These are phyloP conservation scores for Xerocomus minutiporus DNA, from an alignment of 1,284 basidiomycete genomes.

Conservation along the genomic window DNA sequence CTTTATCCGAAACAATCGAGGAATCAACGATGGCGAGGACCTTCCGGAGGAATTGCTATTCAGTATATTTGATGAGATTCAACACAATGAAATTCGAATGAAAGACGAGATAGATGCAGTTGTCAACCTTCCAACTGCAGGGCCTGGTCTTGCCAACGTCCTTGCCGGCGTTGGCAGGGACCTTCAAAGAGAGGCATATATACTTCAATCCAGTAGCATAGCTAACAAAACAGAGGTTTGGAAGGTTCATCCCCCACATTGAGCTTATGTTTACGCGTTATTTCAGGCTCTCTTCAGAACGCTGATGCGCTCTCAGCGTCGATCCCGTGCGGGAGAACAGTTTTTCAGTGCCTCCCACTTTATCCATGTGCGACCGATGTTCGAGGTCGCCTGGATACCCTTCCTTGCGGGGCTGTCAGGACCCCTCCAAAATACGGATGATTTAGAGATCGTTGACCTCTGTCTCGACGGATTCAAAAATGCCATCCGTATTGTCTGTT, in stretches of 20 bases:
- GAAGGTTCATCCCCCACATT: not conserved
- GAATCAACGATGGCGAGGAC: conserved; percentile 87
- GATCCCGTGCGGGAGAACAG: conserved; percentile 71
- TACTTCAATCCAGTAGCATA: conserved; percentile 92
- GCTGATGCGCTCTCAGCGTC: conserved; percentile 83
- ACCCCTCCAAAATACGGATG: conserved; percentile 89
- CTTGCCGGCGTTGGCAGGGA: conserved; percentile 88
- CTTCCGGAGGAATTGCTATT: conserved; percentile 81
- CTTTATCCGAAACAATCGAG: conserved; percentile 90
- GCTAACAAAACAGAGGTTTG: conserved; percentile 87
- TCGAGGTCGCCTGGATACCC: conserved; percentile 97
- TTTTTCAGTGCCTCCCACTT: conserved; percentile 95
- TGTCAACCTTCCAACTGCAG: conserved; percentile 43
- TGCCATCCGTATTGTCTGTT: conserved; percentile 89
- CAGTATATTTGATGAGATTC: conserved; percentile 85
- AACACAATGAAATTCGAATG: conserved; percentile 91
- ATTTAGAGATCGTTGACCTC: conserved; percentile 86
- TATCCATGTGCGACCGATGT: conserved; percentile 94
- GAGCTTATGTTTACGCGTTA: not conserved
- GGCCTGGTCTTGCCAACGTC: conserved; percentile 74
- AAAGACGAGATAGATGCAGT: conserved; percentile 86
- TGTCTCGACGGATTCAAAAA: conserved; percentile 92
- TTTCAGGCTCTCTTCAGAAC: conserved; percentile 81
- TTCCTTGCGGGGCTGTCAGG: conserved; percentile 91
- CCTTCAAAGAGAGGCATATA: conserved; percentile 90